Base-by-base conservation (phyloP, 2,329 filamentous ascomycete species). In the Xylogone sp. region DNA sequence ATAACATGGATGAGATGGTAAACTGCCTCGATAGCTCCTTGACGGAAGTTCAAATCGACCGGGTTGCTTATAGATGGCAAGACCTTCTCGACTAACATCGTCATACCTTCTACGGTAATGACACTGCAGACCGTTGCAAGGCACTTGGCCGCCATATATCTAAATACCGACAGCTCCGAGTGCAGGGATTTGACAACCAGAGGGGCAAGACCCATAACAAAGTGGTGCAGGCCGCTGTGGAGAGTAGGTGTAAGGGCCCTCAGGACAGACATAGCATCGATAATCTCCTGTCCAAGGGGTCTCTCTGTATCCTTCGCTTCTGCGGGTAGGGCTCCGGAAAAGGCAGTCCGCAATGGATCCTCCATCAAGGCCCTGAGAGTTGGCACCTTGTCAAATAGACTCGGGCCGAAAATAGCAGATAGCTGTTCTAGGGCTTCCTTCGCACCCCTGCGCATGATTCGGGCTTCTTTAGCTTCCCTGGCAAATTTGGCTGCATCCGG, bases 1-100 rank as follows among this genome's bases (percentile, higher is more conserved):
- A 99, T 99, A 48, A 97, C 92, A 54, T 95, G 90, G 57, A 99
- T 99, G 53, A 99, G 76, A 69, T 99, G 94, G 67, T 99, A 99
- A 53, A 99, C 88, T 61, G 85, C 90, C 71, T 99, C 94, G 52
- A 96, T 94, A 5, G 90, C 91, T 56, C 94, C 94, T 73, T 99
- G 94, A 39, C 94, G 86, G 71, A 87, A 88, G 65, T 90, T 86
- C 24, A 97, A 79, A 63, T 99, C 93, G 53, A 95, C 72, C 1
- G 90, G 87, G 62, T 97, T 97, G 73, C 79, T 94, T 69, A 97
- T 96, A 2, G 89, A 89, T 5, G 94, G 94, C 43, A 99, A 71
- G 9, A 99, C 90, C 64, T 90, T 88, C 68, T 97, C 90, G 1
- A 99, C 94, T 20, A 99, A 76, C 66, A 93, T 91, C 0, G 93